A percentile compares a stretch with the other conserved stretches of the same genome.
Evolutionary conservation across 768 basidiomycete species (phyloP).

Genomic region (Leccinum sublutescens): DNA sequence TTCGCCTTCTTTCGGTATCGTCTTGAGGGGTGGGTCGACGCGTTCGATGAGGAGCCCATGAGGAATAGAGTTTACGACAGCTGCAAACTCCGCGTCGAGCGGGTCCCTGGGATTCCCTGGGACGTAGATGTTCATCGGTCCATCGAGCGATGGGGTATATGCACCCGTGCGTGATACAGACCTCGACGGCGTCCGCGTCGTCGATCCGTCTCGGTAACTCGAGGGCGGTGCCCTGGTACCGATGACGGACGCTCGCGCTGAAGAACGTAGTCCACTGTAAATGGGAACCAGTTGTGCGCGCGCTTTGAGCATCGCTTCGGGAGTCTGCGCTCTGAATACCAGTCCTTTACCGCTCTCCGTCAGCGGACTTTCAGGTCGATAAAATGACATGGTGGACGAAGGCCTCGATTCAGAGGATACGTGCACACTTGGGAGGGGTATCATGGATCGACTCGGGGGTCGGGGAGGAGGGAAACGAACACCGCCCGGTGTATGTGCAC

Average conservation of each 20-base stretch:
- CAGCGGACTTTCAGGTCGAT: slow-evolving; percentile 54
- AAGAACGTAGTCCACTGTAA: slow-evolving; percentile 45
- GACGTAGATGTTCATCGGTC: slow-evolving; percentile 59
- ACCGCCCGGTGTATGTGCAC: slow-evolving; percentile 42
- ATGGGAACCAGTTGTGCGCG: slow-evolving; percentile 58
- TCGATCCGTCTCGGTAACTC: slow-evolving; percentile 64
- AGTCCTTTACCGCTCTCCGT: slow-evolving; percentile 34
- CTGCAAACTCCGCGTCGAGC: slow-evolving; percentile 76
- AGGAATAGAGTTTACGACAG: slow-evolving; percentile 68
- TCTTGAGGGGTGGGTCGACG: slow-evolving; percentile 72
- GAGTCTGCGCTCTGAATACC: slow-evolving; percentile 61
- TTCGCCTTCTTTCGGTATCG: slow-evolving; percentile 65
- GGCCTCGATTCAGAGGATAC: slow-evolving; percentile 70
- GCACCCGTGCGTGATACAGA: slow-evolving; percentile 65
- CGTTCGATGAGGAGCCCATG: slow-evolving; percentile 80
- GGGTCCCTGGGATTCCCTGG: slow-evolving; percentile 72
- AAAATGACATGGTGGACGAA: slow-evolving; percentile 67
- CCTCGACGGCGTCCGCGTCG: slow-evolving; percentile 59
- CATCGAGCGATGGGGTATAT: slow-evolving; percentile 57
- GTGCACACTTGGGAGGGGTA: slow-evolving; percentile 74
- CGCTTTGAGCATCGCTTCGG: slow-evolving; percentile 61
- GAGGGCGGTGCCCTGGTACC: slow-evolving; percentile 61
- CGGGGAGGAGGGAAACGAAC: slow-evolving; percentile 54
- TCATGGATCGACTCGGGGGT: slow-evolving; percentile 81
- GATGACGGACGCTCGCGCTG: slow-evolving; percentile 38